Conservation (phyloP, 768 basidiomycete genomes). For the Candolleomyces efflorescens region DNA sequence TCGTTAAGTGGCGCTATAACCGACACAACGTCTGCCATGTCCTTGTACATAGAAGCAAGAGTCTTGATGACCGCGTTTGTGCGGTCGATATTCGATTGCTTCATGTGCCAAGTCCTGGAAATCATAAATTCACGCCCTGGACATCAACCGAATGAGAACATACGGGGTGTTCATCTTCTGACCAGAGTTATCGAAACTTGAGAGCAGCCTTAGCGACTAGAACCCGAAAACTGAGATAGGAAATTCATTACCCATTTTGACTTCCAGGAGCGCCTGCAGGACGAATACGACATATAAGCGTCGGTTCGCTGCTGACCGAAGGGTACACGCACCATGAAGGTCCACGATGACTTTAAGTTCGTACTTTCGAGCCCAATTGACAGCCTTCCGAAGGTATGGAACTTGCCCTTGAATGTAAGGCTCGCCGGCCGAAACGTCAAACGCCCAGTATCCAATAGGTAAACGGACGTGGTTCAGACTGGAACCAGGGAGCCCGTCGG, state of each 20-base stretch:
- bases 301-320: not conserved
- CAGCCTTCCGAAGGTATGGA: conserved; percentile 61
- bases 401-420: conserved; percentile 78
- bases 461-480: conserved; percentile 81
- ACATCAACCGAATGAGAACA: conserved; percentile 13
- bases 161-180: conserved; percentile 54
- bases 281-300: conserved; percentile 8
- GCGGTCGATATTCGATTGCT: conserved; percentile 60
- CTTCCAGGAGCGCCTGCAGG: conserved; percentile 67
- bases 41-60: conserved; percentile 56
- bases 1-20: conserved; percentile 78
- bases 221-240: not conserved
- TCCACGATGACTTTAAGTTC: conserved; percentile 82
- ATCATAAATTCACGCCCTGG: not conserved
- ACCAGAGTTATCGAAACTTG: conserved; percentile 81
- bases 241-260: conserved; percentile 63
- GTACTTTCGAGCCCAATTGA: conserved; percentile 63
- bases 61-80: conserved; percentile 61
- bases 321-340: conserved; percentile 44
- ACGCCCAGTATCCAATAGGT: conserved; percentile 91
- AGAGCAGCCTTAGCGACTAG: not conserved
- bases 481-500: conserved; percentile 9
- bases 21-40: conserved; percentile 50
- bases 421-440: conserved; percentile 72
- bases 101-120: conserved; percentile 58